Base-by-base conservation (phyloP, 352 stramenopile species). In the Pythium coloratum region DNA sequence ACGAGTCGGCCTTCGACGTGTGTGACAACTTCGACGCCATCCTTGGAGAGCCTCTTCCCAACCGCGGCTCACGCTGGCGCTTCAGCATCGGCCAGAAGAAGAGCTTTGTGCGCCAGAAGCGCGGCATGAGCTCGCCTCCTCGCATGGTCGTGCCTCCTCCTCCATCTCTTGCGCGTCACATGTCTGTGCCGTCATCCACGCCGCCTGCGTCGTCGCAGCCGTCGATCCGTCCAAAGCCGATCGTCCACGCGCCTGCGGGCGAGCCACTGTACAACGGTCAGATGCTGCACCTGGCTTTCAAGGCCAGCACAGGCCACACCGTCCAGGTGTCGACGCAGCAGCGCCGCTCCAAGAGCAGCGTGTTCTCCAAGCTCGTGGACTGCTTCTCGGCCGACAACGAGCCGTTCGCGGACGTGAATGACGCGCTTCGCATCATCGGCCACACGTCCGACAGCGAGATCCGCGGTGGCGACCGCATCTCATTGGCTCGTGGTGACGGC, bases 381-480 rank as follows among this genome's bases (percentile, higher is more conserved):
- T 89, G 78, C 55, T 62, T 78, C 46, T 49, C 67, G 54, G 62
- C 80, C 44, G 59, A 75, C 8, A 64, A 69, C 38, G 67, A 78
- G 38, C 59, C 63, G 6, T 69, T 84, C 20, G 67, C 80, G 6
- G 72, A 82, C 49, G 24, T 50, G 6, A 47, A 66, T n/a, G 76
- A 88, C 47, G 77, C 78, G 18, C 64, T 90, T 8, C 74, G 77
- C 16, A 83, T 90, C 62, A 89, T 89, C 18, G 78, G 70, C 0
- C 82, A 90, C 71, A 88, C 80, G 4, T 82, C 73, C 8, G 78
- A 86, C 28, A 75, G 78, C 20, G 53, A 77, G 13, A 76, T 90
- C 54, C 78, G 80, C 4, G 82, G 82, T 32, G 82, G 82, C 12
- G 82, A 90, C 57, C 76, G 77, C 59, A 77, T 90, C 40, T 88